A percentile compares a stretch with the other conserved stretches of the same genome.
These are phyloP conservation scores for Fusarium temperatum DNA, from an alignment of 2,329 filamentous ascomycete species.

Conservation along the genomic window DNA sequence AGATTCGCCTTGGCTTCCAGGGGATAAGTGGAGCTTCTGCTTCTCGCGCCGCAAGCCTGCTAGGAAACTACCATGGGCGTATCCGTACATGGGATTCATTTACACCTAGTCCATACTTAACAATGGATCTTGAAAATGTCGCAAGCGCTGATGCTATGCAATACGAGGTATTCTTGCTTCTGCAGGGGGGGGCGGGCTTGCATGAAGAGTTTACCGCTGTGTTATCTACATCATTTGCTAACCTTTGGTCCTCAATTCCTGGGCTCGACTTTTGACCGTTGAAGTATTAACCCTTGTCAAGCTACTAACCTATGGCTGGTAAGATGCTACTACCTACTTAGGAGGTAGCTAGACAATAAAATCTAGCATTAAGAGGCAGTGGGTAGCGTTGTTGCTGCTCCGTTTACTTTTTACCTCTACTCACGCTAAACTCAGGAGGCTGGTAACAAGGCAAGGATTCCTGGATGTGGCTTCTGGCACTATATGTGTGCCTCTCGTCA, in stretches of 20 bases:
- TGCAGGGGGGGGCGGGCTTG: background rate
- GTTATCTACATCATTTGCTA: background rate
- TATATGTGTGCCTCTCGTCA: background rate
- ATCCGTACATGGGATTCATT: background rate
- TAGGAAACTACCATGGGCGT: background rate
- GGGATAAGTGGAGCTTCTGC: constrained; percentile 22
- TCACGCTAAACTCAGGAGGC: constrained; percentile 33
- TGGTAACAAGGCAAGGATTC: constrained; percentile 21
- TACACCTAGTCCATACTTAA: background rate
- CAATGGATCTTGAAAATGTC: background rate
- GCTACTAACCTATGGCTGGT: constrained; percentile 1
- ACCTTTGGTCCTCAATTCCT: background rate
- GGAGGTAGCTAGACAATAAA: constrained; percentile 9
- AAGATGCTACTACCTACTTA: background rate
- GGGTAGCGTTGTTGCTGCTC: background rate
- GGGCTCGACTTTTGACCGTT: constrained; percentile 1
- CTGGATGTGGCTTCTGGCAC: background rate
- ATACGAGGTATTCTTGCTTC: background rate
- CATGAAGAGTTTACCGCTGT: background rate
- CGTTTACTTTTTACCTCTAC: constrained; percentile 2
- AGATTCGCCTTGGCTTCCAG: constrained; percentile 19
- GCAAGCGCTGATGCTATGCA: background rate
- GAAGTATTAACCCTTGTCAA: constrained; percentile 15
- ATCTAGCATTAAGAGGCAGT: background rate
- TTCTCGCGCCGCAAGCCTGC: constrained; percentile 2